Base-by-base conservation (phyloP, 257 asterid species). In the Oldenlandia corymbosa region DNA sequence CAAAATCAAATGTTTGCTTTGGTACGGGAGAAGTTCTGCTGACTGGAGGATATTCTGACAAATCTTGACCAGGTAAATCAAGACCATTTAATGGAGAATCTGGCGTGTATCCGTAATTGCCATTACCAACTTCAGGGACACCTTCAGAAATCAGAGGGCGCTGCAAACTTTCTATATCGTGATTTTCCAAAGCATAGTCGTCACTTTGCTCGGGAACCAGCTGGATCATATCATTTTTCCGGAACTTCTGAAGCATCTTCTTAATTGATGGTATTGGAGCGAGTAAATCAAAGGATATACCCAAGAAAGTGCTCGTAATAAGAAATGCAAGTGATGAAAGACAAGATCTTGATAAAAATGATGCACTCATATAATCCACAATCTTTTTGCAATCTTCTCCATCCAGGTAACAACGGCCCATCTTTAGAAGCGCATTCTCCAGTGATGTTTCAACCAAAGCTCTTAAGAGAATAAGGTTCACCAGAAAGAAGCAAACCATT, bases 211-310 rank as follows among this genome's bases (percentile, higher is more conserved):
- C 99, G 5, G 99, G 99, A 62, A 88, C 99, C 21, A 93, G 81
- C 76, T 85, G 99, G 50, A 93, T 84, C 99, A 93, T 93, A 76
- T 93, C 99, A 42, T 93, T 90, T 70, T 93, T 93, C 18, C 86
- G 76, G 64, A 93, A 93, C 71, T 81, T 90, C 60, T 73, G 81
- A 30, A 93, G 94, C 80, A 84, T 83, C 71, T 93, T 93, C 56
- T 88, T 93, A 20, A 93, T 93, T 96, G 97, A 93, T n/a, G 99
- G 99, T 62, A 93, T 76, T 62, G 99, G 99, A 71, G 99, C 90
- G 27, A 90, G 75, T 49, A 93, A 79, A 77, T 93, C 99, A 47
- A 69, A 93, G 52, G 99, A 90, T 69, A 93, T 93, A 55, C 99
- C 99, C 81, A 93, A 75, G 79, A 93, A 93, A 47, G 97, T 85